These are phyloP conservation scores for Suhomyces prunicola DNA, from an alignment of 805 yeast species.

Conservation along the genomic window DNA sequence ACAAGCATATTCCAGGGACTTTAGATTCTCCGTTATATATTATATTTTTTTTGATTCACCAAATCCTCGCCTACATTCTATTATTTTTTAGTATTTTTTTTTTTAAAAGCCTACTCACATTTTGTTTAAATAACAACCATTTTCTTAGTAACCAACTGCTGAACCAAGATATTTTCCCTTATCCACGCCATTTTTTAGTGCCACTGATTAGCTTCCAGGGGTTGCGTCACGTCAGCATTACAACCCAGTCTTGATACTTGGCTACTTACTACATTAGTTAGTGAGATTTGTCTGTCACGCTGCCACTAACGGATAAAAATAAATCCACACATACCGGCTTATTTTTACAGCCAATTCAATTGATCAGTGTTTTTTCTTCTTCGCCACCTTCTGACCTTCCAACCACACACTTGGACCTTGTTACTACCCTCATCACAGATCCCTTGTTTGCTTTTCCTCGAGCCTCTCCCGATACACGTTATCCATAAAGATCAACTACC, in stretches of 20 bases:
- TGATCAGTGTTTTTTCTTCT: neutral
- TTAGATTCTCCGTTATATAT: neutral
- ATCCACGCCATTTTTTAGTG: constrained; percentile 1
- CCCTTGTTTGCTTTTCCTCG: neutral
- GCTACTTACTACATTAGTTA: neutral
- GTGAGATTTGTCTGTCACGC: neutral
- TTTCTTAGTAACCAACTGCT: constrained; percentile 3
- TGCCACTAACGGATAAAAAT: neutral
- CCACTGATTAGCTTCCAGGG: neutral
- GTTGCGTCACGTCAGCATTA: constrained; percentile 1
- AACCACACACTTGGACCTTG: neutral
- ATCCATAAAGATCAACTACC: neutral
- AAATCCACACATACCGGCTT: neutral
- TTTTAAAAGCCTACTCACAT: neutral
- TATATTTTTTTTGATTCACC: neutral
- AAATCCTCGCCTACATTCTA: neutral
- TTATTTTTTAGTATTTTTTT: neutral
- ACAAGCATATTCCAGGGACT: constrained; percentile 1
- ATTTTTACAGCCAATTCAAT: neutral
- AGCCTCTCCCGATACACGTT: neutral
- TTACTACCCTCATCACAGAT: neutral
- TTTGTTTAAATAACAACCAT: constrained; percentile 6
- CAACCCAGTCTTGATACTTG: neutral
- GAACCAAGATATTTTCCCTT: neutral
- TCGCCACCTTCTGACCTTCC: neutral